Evolutionary conservation across 805 yeast species (phyloP).

Genomic region (Kodamaea hsintzibuensis): DNA sequence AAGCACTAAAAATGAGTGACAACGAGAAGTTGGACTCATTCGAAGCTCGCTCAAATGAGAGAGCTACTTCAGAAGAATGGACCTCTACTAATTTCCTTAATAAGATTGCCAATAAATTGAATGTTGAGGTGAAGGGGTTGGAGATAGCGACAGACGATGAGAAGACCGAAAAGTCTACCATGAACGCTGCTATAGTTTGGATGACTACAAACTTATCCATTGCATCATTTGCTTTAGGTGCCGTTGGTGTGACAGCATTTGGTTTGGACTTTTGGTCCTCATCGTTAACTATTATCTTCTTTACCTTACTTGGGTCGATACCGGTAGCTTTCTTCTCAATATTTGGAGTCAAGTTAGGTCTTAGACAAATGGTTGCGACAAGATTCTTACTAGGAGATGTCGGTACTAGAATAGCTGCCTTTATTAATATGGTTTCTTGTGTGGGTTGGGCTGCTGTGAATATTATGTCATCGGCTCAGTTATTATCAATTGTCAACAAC

Average conservation of each 20-base stretch:
- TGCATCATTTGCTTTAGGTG: slow-evolving; percentile 80
- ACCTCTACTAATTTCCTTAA: slow-evolving; percentile 20
- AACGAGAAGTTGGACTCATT: neutral
- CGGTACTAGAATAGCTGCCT: slow-evolving; percentile 73
- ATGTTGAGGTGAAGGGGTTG: slow-evolving; percentile 64
- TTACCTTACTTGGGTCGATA: slow-evolving; percentile 66
- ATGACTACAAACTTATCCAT: slow-evolving; percentile 84
- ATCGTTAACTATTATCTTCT: slow-evolving; percentile 65
- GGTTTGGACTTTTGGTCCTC: slow-evolving; percentile 74
- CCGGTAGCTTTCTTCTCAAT: slow-evolving; percentile 82
- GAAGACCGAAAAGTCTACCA: slow-evolving; percentile 62
- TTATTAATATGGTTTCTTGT: slow-evolving; percentile 79
- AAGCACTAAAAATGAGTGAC: neutral
- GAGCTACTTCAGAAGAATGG: neutral
- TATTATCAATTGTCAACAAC: slow-evolving; percentile 72
- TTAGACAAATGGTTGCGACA: slow-evolving; percentile 83
- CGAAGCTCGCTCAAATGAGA: neutral
- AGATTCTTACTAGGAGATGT: slow-evolving; percentile 74
- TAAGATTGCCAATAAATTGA: slow-evolving; percentile 33
- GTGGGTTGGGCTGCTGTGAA: slow-evolving; percentile 96
- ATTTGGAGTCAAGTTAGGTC: slow-evolving; percentile 81
- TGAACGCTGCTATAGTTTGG: slow-evolving; percentile 86
- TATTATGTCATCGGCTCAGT: slow-evolving; percentile 84
- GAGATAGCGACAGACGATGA: slow-evolving; percentile 80
- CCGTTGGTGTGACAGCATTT: slow-evolving; percentile 55